Evolutionary conservation across 305 asterid genomes (phyloP).

Genomic region (Fraxinus latifolia): DNA sequence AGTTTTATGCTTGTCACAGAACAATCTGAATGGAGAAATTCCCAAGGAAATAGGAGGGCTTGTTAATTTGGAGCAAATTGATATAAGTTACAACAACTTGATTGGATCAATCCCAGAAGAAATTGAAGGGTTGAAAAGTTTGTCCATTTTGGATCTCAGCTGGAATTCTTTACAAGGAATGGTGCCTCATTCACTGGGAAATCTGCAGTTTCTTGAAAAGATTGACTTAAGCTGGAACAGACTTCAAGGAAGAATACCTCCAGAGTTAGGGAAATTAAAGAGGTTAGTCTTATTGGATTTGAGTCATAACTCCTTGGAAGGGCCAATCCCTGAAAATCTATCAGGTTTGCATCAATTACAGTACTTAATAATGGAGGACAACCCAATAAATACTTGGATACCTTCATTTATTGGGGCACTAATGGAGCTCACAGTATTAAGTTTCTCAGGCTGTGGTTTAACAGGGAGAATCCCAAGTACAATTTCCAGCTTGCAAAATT

Average conservation of each 20-base stretch:
- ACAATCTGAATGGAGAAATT: constrained; percentile 48
- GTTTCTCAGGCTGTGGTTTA: constrained; percentile 49
- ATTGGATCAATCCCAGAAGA: constrained; percentile 40
- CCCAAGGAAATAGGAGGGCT: constrained; percentile 39
- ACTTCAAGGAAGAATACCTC: constrained; percentile 41
- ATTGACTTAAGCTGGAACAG: constrained; percentile 48
- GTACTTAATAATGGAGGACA: constrained; percentile 51
- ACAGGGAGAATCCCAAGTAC: constrained; percentile 37
- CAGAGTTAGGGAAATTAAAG: constrained; percentile 34
- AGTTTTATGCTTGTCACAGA: constrained; percentile 39
- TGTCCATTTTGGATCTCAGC: constrained; percentile 49
- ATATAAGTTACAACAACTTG: constrained; percentile 42
- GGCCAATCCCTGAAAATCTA: constrained; percentile 39
- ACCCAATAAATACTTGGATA: constrained; percentile 38
- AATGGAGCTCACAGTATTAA: constrained; percentile 29
- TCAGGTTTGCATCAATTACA: constrained; percentile 37
- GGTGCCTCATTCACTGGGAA: constrained; percentile 35
- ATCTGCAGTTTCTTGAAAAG: constrained; percentile 37
- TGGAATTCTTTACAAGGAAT: constrained; percentile 26
- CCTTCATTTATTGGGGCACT: constrained; percentile 38
- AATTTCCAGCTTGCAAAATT: constrained; percentile 28
- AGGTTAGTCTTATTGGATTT: constrained; percentile 43
- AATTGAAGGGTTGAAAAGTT: constrained; percentile 30
- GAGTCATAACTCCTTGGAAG: constrained; percentile 42
- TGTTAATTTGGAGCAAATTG: constrained; percentile 41